phyloP scores from a whole-genome alignment of 371 early-diverging fungal species.

The Apophysomyces trapeziformis region DNA sequence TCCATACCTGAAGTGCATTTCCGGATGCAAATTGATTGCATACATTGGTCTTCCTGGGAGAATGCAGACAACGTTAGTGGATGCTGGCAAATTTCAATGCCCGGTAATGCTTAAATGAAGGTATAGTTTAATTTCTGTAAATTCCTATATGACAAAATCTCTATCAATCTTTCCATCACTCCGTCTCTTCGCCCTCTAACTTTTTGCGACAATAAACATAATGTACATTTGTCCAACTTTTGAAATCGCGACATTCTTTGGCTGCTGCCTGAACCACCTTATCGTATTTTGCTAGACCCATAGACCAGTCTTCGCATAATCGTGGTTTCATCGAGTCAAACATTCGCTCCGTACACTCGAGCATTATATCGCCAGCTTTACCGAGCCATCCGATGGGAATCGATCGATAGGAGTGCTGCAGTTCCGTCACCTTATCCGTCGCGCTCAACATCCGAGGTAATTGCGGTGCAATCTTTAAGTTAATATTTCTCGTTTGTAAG shows the following conservation, averaged over 20 bases:
- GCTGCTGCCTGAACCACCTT: conserved; percentile 29
- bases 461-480: conserved; percentile 33
- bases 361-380: conserved; percentile 40
- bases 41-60: no score
- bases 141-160: no score
- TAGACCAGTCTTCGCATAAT: conserved; percentile 53
- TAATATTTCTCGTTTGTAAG: conserved; percentile 42
- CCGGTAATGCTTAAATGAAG: no score
- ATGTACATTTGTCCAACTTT: conserved; percentile 48
- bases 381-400: conserved; percentile 54
- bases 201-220: conserved; percentile 27
- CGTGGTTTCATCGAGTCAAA: conserved; percentile 47
- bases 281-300: conserved; percentile 43
- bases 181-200: not conserved
- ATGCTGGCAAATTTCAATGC: no score
- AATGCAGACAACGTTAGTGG: no score
- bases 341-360: conserved; percentile 38
- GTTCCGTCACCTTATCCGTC: conserved; percentile 13
- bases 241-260: conserved; percentile 45
- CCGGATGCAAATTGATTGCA: no score
- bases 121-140: no score
- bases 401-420: conserved; percentile 39
- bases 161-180: not conserved
- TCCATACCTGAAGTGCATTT: no score
- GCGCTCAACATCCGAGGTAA: conserved; percentile 25